Evolutionary conservation across 2,329 filamentous ascomycete genomes (phyloP).

Genomic region (Fusarium sp.): DNA sequence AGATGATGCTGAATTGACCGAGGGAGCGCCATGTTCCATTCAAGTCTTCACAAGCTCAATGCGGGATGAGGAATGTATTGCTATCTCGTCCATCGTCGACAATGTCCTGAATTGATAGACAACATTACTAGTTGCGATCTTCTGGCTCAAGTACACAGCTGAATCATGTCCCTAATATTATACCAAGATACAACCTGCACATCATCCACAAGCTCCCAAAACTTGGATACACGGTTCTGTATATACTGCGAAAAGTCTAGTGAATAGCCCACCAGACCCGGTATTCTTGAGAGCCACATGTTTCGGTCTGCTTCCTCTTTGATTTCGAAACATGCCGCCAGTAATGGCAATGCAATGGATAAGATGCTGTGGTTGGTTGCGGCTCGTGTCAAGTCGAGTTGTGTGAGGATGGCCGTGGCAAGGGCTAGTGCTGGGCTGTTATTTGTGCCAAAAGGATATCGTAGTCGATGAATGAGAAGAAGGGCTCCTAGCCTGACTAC

Average conservation of each 20-base stretch:
- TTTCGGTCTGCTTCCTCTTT: conserved; percentile 16
- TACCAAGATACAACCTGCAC: neutral
- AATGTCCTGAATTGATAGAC: neutral
- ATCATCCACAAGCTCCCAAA: neutral
- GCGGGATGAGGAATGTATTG: conserved; percentile 60
- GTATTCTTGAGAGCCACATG: conserved; percentile 1
- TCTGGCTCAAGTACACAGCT: neutral
- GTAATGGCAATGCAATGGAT: neutral
- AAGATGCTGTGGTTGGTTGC: conserved; percentile 4
- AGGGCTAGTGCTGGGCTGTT: conserved; percentile 34
- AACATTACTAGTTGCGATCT: neutral
- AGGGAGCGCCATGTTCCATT: conserved; percentile 59
- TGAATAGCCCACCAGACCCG: neutral
- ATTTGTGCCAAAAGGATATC: conserved; percentile 34
- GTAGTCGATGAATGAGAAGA: conserved; percentile 41
- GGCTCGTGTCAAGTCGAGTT: conserved; percentile 37
- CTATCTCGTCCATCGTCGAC: conserved; percentile 28
- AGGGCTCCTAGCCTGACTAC: conserved; percentile 39
- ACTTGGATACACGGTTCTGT: neutral
- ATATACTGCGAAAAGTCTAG: neutral
- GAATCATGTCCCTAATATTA: neutral
- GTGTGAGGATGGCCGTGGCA: conserved; percentile 37
- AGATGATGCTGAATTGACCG: conserved; percentile 56
- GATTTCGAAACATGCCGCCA: conserved; percentile 43
- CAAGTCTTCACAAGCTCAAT: conserved; percentile 60